Evolutionary conservation across 2,329 filamentous ascomycete genomes (phyloP), one percentile per base, ranked within the genome.

Genomic region (Fusarium humuli): DNA sequence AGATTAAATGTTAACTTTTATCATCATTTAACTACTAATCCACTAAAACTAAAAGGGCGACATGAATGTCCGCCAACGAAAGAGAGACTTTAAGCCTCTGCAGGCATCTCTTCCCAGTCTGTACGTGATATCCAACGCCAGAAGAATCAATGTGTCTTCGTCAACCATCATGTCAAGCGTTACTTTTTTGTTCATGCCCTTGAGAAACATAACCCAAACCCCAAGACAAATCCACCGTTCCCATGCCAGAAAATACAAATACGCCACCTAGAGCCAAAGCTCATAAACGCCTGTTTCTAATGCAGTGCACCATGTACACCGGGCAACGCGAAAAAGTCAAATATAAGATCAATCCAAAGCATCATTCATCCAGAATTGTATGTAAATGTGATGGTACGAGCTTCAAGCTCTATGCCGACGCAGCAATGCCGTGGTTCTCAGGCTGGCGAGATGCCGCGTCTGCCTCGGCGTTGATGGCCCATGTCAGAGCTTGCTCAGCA

Each of bases 401-500:
- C 22, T 34, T 60, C 12, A 25, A 6, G 11, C 42, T 34, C 57
- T 72, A 75, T 27, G 68, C 73, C 27, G 57, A 72, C 13, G 70
- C 69, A 41, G 57, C 32, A 55, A 75, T 56, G 34, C 72, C 68
- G 27, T 66, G 67, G 23, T 41, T 46, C 14, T 73, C 70, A 3
- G 40, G 58, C 47, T 69, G 57, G 41, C 70, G 60, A 25, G 44
- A 50, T 49, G 46, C 50, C 40, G 54, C 55, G 22, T 78, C 75
- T 12, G 69, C 71, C 23, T 77, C 76, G 1, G 73, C 60, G 32
- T 77, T 77, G 34, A 78, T 70, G 8, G 73, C 72, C 66, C 77
- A 75, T 42, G 70, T 76, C 44, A 79, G 60, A 25, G 73, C 73
- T 61, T 78, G 75, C 45, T 73, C 76, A 23, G 74, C 74, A 16